Conservation (phyloP, 345 rosid genomes). For the Streptanthus diversifolius region DNA sequence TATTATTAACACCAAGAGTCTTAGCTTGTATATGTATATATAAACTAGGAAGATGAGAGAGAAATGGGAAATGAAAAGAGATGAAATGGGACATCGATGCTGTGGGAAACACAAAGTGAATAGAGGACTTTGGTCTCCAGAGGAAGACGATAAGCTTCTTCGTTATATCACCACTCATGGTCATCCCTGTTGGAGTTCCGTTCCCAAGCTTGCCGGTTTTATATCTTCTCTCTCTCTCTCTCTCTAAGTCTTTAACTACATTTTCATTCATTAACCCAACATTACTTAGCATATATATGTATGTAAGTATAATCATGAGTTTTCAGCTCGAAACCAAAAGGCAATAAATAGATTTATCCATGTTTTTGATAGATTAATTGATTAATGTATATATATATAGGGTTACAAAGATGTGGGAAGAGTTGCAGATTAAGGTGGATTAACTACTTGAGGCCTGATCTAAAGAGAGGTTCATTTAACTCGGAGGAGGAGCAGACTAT, state of each 20-base stretch:
- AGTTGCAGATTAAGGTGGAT: slow-evolving; percentile 67
- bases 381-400: slow-evolving; percentile 25
- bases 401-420: slow-evolving; percentile 62
- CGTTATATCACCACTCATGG: slow-evolving; percentile 56
- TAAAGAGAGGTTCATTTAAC: slow-evolving; percentile 50
- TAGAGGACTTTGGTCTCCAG: slow-evolving; percentile 79
- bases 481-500: slow-evolving; percentile 54
- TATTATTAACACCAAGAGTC: slow-evolving; percentile 25
- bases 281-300: background rate
- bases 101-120: slow-evolving; percentile 72
- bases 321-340: background rate
- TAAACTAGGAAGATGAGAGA: slow-evolving; percentile 25
- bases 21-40: slow-evolving; percentile 3
- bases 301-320: background rate
- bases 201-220: slow-evolving; percentile 67
- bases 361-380: background rate
- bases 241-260: background rate
- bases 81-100: slow-evolving; percentile 61
- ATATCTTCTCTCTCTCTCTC: background rate
- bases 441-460: slow-evolving; percentile 54
- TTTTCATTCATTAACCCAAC: background rate
- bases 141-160: slow-evolving; percentile 67
- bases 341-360: background rate
- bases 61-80: slow-evolving; percentile 24
- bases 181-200: slow-evolving; percentile 80